Percentiles rank a stretch among this genome's conserved stretches.
Conservation (phyloP, 139 green algal species). For the Micractinium sp. region DNA sequence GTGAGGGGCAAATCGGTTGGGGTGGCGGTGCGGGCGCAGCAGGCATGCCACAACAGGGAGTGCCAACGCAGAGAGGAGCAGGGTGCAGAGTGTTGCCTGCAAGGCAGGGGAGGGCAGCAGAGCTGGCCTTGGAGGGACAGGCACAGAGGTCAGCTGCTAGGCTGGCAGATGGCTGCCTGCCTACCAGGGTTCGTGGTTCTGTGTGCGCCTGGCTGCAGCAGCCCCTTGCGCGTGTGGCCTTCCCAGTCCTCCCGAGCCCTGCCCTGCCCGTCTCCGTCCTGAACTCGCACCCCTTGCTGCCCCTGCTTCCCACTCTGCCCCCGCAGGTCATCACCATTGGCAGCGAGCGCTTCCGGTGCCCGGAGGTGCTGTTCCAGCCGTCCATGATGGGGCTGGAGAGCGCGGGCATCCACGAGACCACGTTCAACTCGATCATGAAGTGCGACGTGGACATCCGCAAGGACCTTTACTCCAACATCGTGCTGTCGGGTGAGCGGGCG, state of each 20-base stretch:
- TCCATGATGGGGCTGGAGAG: slow-evolving; percentile 90
- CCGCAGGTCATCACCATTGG: slow-evolving; percentile 95
- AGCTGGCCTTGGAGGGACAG: too few species aligned
- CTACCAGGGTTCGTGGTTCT: too few species aligned
- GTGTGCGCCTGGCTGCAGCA: too few species aligned
- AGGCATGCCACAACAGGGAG: too few species aligned
- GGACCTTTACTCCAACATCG: slow-evolving; percentile 97
- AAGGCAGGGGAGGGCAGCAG: too few species aligned
- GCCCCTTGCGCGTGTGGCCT: background rate
- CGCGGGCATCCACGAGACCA: slow-evolving; percentile 94
- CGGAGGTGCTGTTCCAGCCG: slow-evolving; percentile 97
- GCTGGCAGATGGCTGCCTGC: too few species aligned
- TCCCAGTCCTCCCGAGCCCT: background rate
- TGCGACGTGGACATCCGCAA: slow-evolving; percentile 98
- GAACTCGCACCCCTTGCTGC: too few species aligned
- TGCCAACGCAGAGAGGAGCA: too few species aligned
- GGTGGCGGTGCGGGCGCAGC: background rate
- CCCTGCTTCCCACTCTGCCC: background rate
- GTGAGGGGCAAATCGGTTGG: too few species aligned
- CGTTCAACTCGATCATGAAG: slow-evolving; percentile 99
- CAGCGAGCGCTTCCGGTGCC: slow-evolving; percentile 96
- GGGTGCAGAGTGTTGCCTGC: too few species aligned
- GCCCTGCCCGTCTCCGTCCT: too few species aligned
- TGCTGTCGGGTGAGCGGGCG: slow-evolving; percentile 66
- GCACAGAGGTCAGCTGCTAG: too few species aligned